Conservation (phyloP, 108 stramenopile genomes). For the Nannochloropsis oceanica region DNA sequence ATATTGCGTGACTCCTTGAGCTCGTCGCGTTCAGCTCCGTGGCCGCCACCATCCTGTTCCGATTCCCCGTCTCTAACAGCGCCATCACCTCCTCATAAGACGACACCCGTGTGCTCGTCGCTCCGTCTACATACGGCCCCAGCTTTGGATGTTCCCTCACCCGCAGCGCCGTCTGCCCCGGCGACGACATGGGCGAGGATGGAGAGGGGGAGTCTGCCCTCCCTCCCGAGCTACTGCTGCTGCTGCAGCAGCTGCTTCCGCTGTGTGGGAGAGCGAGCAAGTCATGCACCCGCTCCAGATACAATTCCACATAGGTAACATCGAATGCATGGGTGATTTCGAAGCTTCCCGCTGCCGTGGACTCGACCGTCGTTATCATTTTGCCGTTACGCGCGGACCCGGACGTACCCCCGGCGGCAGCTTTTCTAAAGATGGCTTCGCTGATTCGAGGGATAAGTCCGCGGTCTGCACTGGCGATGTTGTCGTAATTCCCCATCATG, state of each 20-base stretch:
- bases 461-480: not conserved
- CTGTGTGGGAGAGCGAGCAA: conserved; percentile 6
- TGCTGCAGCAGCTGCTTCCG: not conserved
- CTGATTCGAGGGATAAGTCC: not conserved
- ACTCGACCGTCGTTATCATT: not conserved
- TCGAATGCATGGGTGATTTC: conserved; percentile 1
- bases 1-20: conserved; percentile 42
- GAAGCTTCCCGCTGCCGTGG: not conserved
- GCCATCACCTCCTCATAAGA: conserved; percentile 40
- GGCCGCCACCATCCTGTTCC: conserved; percentile 50
- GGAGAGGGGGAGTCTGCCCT: not conserved
- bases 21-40: conserved; percentile 50
- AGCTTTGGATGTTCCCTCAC: not conserved
- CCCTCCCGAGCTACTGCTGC: not conserved
- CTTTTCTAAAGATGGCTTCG: not conserved
- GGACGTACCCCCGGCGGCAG: not conserved
- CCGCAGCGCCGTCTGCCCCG: not conserved
- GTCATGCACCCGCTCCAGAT: conserved; percentile 29
- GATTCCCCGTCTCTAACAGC: conserved; percentile 47
- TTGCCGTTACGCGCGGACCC: not conserved
- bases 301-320: conserved; percentile 13
- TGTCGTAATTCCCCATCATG: conserved; percentile 23
- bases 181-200: not conserved
- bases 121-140: not conserved
- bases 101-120: not conserved